Base-by-base conservation (phyloP, 345 rosid genomes). In the Eucalyptus camaldulensis region DNA sequence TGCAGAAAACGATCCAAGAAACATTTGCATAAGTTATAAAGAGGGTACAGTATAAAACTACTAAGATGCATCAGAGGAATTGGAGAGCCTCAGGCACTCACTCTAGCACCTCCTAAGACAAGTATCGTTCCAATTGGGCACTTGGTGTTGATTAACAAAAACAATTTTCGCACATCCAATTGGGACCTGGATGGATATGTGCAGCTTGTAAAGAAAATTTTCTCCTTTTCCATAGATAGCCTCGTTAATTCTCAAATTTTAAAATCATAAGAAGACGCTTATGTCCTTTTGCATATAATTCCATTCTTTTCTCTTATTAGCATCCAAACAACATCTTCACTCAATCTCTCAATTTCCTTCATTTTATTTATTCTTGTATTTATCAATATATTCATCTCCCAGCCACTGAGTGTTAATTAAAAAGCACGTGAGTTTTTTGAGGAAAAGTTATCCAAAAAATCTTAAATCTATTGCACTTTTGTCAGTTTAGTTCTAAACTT, bases 121-220 rank as follows among this genome's bases (percentile, higher is more conserved):
- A 81, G 95, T 94, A 90, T 95, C 97, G 88, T 95, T 96, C 98
- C 97, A 96, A 88, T 96, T 96, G 65, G 99, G 96, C 72, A 96
- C 96, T 87, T 96, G 98, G 65, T 96, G 97, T 87, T 96, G 99
- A 90, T 96, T 96, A 21, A 96, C 96, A 27, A 98, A 96, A 4
- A 96, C 95, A 4, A 97, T 96, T 62, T 97, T 92, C 15, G 96
- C 96, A 58, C 99, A 96, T 8, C 97, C 98, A 93, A 9, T 56
- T 24, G 62, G 62, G 62, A 56, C 29, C 13, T 56, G 13, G 29
- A 56, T 56, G 13, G 27, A 56, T 56, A 22, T 56, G 62, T 56
- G 29, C 62, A 56, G 27, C 62, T 24, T 56, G 62, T 56, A 56
- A 56, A 4, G 27, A 56, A 56, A 56, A 22, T 56, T 56, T 56